Base-by-base conservation (phyloP, 768 basidiomycete species). In the Chalciporus piperatus region DNA sequence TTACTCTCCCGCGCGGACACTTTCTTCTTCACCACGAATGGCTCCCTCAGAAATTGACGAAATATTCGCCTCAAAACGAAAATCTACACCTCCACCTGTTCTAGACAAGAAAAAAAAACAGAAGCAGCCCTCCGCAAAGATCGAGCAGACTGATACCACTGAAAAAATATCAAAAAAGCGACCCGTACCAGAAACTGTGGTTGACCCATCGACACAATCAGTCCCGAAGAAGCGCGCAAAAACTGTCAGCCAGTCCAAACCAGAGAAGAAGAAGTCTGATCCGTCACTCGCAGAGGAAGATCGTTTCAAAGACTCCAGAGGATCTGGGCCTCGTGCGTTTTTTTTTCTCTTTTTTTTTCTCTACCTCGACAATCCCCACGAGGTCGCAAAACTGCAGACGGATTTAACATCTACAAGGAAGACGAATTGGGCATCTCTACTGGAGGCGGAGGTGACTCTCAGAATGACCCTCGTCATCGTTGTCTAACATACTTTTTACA, bases 311-410 rank as follows among this genome's bases (percentile, higher is more conserved):
- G 86, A 93, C 63, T 92, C 91, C 3, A 77, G 88, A 65, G 90
- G 91, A 48, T 76, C 76, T 10, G 77, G 75, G n/a, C 74, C 81
- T 59, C 79, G 90, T 92, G 62, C 52, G 87, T 79, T 39, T 51
- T 50, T 39, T 45, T 35, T 47, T 50, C 47, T 46, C 3, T 25
- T 42, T 40, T 35, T 28, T 40, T 10, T 30, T 38, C 30, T 14
- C 33, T 55, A 57, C 46, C 53, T 38, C 67, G 48, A 41, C 48
- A 38, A n/a, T 46, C 17, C 47, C 7, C 33, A 28, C 20, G 60
- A 92, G 90, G 88, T 45, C 82, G 79, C 28, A 84, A 76, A 66
- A 93, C 91, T 0, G 86, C 84, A 51, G 92, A 93, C 63, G 92
- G 91, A 4, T 92, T 79, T 73, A 65, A 69, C 13, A 79, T 93